A percentile compares a stretch with the other conserved stretches of the same genome.
Evolutionary conservation across 352 stramenopile species (phyloP).

Genomic region (Plasmopara muralis): DNA sequence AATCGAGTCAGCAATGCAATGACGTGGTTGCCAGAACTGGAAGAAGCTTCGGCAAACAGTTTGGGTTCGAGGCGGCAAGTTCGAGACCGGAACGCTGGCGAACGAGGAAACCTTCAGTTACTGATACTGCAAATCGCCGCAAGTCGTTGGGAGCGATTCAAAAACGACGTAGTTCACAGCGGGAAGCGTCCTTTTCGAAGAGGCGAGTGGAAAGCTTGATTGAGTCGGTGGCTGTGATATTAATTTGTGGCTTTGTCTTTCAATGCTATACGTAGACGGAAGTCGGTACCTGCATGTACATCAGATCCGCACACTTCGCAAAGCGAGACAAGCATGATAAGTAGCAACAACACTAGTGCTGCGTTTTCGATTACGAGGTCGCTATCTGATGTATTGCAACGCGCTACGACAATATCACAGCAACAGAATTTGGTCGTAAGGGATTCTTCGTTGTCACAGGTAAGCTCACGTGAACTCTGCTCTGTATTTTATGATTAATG

Average conservation of each 20-base stretch:
- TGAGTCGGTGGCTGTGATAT: background rate
- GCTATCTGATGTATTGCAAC: constrained; percentile 51
- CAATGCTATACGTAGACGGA: constrained; percentile 14
- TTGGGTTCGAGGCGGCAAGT: constrained; percentile 42
- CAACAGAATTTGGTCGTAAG: constrained; percentile 12
- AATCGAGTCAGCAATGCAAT: constrained; percentile 8
- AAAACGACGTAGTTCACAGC: constrained; percentile 16
- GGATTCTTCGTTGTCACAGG: constrained; percentile 12
- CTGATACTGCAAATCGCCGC: constrained; percentile 31
- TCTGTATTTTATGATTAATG: background rate
- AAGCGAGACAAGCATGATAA: constrained; percentile 8
- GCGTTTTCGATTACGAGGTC: constrained; percentile 20
- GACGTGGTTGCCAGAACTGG: background rate
- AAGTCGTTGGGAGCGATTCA: constrained; percentile 33
- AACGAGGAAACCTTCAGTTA: constrained; percentile 13
- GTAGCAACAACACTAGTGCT: constrained; percentile 1
- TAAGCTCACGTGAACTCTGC: background rate
- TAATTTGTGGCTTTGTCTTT: background rate
- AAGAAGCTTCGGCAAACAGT: constrained; percentile 9
- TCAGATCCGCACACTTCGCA: constrained; percentile 4
- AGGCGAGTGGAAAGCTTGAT: constrained; percentile 5
- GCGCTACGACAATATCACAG: constrained; percentile 56
- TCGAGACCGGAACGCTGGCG: constrained; percentile 48
- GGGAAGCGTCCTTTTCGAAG: constrained; percentile 20
- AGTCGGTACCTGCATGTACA: constrained; percentile 16